Evolutionary conservation across 495 filamentous ascomycete species (phyloP).

Genomic region (Hypoxylon crocopeplum): DNA sequence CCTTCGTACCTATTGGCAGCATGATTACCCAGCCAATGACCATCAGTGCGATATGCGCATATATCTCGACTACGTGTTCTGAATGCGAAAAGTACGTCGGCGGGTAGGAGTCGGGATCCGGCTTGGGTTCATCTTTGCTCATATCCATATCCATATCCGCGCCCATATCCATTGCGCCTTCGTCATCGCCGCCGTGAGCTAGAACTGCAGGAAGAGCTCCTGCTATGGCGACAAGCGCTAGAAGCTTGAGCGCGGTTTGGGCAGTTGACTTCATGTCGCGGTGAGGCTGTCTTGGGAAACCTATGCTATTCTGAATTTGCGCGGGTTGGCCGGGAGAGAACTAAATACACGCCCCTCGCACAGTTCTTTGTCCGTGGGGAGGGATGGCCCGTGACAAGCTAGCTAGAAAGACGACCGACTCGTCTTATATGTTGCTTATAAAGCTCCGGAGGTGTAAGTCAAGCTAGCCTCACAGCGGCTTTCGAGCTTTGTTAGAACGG

Average conservation of each 20-base stretch:
- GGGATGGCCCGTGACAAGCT: conserved; percentile 1
- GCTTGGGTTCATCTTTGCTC: conserved; percentile 46
- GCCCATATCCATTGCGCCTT: conserved; percentile 46
- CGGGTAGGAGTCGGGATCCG: conserved; percentile 49
- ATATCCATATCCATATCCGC: conserved; percentile 59
- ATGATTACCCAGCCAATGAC: conserved; percentile 81
- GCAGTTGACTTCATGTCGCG: conserved; percentile 34
- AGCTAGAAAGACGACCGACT: background rate
- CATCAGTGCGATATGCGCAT: conserved; percentile 83
- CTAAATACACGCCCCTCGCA: conserved; percentile 17
- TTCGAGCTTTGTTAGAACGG: conserved; percentile 7
- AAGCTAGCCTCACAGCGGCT: conserved; percentile 10
- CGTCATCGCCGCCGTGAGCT: conserved; percentile 52
- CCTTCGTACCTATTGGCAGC: conserved; percentile 75
- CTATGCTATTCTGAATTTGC: background rate
- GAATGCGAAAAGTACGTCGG: conserved; percentile 79
- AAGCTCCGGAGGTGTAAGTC: background rate
- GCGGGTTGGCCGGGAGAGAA: background rate
- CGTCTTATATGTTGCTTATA: conserved; percentile 2
- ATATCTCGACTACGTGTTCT: conserved; percentile 70
- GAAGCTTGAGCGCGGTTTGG: conserved; percentile 28
- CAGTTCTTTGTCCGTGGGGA: background rate
- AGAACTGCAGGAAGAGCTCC: conserved; percentile 45
- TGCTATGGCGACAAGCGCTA: conserved; percentile 37
- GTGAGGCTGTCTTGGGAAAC: conserved; percentile 2